Evolutionary conservation across 305 asterid species (phyloP), one percentile per base, ranked within the genome.

Genomic region (Solanum aculeatissimum): DNA sequence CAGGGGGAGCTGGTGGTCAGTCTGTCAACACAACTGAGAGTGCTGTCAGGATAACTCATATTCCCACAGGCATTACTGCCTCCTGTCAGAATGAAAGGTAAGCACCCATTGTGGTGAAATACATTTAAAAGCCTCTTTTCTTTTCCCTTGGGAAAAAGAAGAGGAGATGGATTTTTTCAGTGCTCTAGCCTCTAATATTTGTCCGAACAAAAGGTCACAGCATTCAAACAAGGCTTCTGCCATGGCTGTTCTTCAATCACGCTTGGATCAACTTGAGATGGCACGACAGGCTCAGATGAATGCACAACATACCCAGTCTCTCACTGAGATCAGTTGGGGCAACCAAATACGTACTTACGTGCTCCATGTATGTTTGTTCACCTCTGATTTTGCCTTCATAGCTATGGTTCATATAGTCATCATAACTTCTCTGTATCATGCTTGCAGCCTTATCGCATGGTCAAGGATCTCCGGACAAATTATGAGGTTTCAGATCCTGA

Each of bases 1-100:
- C 98, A 6, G 98, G 99, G 23, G 99, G 99, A 70, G 91, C 97
- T 21, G 98, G 98, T 32, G 99, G 99, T 81, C 98, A 95, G 91
- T 88, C 85, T 23, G 98, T 81, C 72, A 94, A 97, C 83, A 92
- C 96, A 27, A 97, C 99, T 0, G 99, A 94, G 27, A 97, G 98
- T 88, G 99, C 99, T 87, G 96, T 97, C 32, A 90, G 96, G 83
- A 93, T 97, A 86, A 95, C 98, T 90, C 99, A 97, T 81, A 91
- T 95, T 85, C 98, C 98, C 78, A 97, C 98, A 1, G 99, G 99
- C 89, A 84, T 95, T 65, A 90, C 93, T 1, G 98, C 98, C 84
- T 83, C 94, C 84, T 92, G 98, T 88, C 98, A 95, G 90, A 96
- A 94, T 74, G 98, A 96, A 91, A 92, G 99, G 99, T 94, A 89